These are phyloP conservation scores for Tricholoma furcatifolium DNA, from an alignment of 768 basidiomycete species.

Conservation along the genomic window DNA sequence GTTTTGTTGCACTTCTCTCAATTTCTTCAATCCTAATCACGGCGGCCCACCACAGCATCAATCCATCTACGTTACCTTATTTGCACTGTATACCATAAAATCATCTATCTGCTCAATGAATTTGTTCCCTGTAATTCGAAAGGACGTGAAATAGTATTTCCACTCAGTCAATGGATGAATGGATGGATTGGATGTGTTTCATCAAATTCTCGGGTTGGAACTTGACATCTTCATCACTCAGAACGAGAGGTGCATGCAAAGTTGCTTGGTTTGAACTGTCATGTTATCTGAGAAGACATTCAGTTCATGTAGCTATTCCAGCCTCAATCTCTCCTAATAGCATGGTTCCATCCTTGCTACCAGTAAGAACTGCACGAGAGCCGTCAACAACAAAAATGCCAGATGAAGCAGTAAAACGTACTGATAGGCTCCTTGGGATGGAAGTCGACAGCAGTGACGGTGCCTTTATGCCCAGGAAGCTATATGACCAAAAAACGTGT, in stretches of 20 bases:
- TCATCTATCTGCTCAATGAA: background rate
- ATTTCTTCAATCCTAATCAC: background rate
- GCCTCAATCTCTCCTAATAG: conserved; percentile 88
- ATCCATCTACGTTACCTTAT: conserved; percentile 1
- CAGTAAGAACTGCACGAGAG: conserved; percentile 69
- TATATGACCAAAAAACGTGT: conserved; percentile 22
- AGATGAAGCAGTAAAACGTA: conserved; percentile 38
- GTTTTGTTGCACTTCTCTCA: conserved; percentile 4
- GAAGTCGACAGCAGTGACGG: conserved; percentile 94
- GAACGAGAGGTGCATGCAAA: no score
- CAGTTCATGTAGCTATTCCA: conserved; percentile 40
- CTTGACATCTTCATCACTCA: no score
- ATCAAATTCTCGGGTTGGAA: no score
- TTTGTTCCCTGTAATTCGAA: no score
- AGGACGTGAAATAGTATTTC: background rate
- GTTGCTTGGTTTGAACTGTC: no score
- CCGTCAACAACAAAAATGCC: background rate
- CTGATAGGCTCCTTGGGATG: conserved; percentile 95
- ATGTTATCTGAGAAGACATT: background rate
- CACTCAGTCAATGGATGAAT: background rate
- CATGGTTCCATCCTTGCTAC: conserved; percentile 92
- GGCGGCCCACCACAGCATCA: background rate
- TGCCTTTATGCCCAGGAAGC: conserved; percentile 96
- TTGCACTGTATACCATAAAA: conserved; percentile 13
- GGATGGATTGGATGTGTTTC: background rate